A percentile compares a stretch with the other conserved stretches of the same genome.
Evolutionary conservation across 345 rosid genomes (phyloP).

Genomic region (Syzygium oleosum): DNA sequence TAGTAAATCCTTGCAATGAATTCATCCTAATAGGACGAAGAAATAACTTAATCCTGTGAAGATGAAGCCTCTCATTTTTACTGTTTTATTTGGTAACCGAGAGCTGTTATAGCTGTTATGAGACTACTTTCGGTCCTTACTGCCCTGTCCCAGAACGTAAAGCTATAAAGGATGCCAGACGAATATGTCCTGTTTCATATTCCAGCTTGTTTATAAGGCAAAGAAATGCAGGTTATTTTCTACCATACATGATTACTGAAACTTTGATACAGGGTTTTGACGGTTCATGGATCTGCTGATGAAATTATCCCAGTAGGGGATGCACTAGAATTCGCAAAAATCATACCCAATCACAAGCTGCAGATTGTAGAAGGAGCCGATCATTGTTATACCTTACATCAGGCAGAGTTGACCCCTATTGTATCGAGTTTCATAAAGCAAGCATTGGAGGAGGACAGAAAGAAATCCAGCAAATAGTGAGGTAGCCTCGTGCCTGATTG

Average conservation of each 20-base stretch:
- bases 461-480: background rate
- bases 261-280: conserved; percentile 43
- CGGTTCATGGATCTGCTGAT: conserved; percentile 71
- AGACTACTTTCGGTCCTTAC: background rate
- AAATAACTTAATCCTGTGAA: background rate
- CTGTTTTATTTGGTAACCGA: background rate
- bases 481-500: background rate
- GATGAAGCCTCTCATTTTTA: background rate
- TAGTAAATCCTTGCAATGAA: background rate
- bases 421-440: conserved; percentile 48
- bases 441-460: conserved; percentile 4
- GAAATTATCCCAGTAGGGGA: conserved; percentile 48
- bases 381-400: conserved; percentile 54
- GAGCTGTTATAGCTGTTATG: background rate
- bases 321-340: conserved; percentile 60
- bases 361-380: conserved; percentile 62
- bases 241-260: background rate
- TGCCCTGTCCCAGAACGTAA: background rate
- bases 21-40: background rate
- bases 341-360: conserved; percentile 61
- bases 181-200: background rate
- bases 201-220: background rate
- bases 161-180: background rate
- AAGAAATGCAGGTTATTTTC: background rate
- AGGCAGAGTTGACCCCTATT: conserved; percentile 36